Evolutionary conservation across 2,329 filamentous ascomycete genomes (phyloP).

Genomic region (Tolypocladium guangdongense): DNA sequence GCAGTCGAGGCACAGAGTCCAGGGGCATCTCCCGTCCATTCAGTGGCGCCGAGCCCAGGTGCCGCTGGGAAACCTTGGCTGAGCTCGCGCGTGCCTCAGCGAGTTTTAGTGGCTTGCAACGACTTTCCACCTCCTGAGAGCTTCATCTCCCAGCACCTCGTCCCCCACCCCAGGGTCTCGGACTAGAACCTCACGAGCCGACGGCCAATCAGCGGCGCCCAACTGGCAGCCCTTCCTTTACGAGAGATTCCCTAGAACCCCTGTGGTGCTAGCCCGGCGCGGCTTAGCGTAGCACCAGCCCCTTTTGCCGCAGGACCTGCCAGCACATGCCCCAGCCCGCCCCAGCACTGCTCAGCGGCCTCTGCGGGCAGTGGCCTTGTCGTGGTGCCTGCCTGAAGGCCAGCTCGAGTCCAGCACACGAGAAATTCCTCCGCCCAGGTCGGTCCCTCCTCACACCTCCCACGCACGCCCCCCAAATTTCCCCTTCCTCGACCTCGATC

Average conservation of each 20-base stretch:
- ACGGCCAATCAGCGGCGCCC: constrained; percentile 11
- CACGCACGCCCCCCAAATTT: constrained; percentile 11
- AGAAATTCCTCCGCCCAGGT: constrained; percentile 2
- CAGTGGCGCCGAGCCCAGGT: not conserved
- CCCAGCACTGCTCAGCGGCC: not conserved
- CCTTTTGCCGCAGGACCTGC: constrained; percentile 19
- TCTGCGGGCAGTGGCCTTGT: not conserved
- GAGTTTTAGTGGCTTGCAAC: not conserved
- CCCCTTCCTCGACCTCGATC: constrained; percentile 12
- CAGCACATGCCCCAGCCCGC: constrained; percentile 11
- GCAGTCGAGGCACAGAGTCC: not conserved
- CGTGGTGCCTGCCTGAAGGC: not conserved
- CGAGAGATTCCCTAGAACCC: constrained; percentile 17
- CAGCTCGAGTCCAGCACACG: constrained; percentile 6
- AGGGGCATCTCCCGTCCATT: not conserved
- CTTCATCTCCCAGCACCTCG: not conserved
- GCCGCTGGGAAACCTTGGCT: too few species aligned
- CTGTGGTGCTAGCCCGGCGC: constrained; percentile 9
- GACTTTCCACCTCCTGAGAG: not conserved
- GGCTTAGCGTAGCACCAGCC: constrained; percentile 18
- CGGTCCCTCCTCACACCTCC: constrained; percentile 2
- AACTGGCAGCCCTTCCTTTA: constrained; percentile 14
- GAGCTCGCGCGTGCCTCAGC: too few species aligned
- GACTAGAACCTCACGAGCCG: not conserved
- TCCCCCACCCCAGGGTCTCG: constrained; percentile 1